These are phyloP conservation scores for Russula sp. DNA, from an alignment of 768 basidiomycete genomes.

Conservation along the genomic window DNA sequence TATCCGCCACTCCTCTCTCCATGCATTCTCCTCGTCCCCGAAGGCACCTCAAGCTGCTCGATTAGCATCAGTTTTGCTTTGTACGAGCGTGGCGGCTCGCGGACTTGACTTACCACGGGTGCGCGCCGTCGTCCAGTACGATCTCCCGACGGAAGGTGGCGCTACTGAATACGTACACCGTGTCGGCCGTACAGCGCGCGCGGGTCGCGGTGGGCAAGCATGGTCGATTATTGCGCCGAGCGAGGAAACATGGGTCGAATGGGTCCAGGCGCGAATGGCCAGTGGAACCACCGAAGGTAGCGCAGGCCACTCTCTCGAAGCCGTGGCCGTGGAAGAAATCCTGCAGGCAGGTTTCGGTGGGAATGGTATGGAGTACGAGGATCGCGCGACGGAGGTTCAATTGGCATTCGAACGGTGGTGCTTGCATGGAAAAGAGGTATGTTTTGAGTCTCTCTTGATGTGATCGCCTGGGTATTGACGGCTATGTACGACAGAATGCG, in stretches of 20 bases:
- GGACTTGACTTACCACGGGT: conserved; percentile 95
- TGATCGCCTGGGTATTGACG: not conserved
- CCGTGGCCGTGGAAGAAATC: conserved; percentile 65
- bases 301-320: conserved; percentile 51
- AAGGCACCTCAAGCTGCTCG: conserved; percentile 34
- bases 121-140: conserved; percentile 91
- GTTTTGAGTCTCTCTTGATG: conserved; percentile 1
- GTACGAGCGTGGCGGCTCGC: conserved; percentile 97
- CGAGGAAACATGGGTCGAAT: conserved; percentile 85
- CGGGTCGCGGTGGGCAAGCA: conserved; percentile 91
- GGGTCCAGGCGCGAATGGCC: conserved; percentile 83
- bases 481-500: conserved; percentile 54
- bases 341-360: conserved; percentile 85
- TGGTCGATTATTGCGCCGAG: conserved; percentile 90
- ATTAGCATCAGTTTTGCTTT: conserved; percentile 70
- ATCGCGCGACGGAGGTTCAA: conserved; percentile 92
- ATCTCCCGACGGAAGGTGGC: conserved; percentile 96
- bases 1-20: conserved; percentile 78
- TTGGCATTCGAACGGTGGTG: conserved; percentile 96
- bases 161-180: conserved; percentile 96
- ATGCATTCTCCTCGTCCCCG: conserved; percentile 61
- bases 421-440: conserved; percentile 62
- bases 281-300: conserved; percentile 40
- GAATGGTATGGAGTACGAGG: conserved; percentile 73
- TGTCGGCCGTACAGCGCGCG: conserved; percentile 95